Base-by-base conservation (phyloP, 805 yeast genomes). In the Candida golubevii region DNA sequence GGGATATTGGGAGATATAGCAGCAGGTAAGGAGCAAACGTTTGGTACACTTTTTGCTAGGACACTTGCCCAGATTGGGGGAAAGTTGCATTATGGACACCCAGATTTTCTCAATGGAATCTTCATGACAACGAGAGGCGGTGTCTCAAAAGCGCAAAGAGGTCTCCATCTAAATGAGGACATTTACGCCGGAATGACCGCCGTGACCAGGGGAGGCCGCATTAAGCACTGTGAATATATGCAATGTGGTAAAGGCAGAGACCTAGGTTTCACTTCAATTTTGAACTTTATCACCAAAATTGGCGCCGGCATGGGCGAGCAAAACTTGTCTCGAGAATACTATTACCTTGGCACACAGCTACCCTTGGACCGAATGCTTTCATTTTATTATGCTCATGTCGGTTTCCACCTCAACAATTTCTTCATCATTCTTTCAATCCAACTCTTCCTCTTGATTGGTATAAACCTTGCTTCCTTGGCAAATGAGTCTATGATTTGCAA, bases 241-340 rank as follows among this genome's bases (percentile, higher is more conserved):
- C 95, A 85, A 70, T 85, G 95, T 78, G 95, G 95, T 69, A 85
- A 85, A 67, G 95, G 95, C 63, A 76, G 95, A 74, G 95, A 85
- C 76, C 74, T 85, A 58, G 95, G 95, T 61, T 85, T 85, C 66
- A 89, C 89, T 47, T 84, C 93, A 6, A 85, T 85, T 68, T 74
- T 85, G 74, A 85, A 85, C 67, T 85, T 85, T 76, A 85, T 89
- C 18, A 85, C 90, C 35, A 85, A 85, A 68, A 85, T 85, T 76
- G 95, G 95, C 67, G 90, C 93, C 54, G 95, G 95, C 68, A 85
- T 85, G 95, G 93, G 93, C 65, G 95, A 85, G 67, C 95, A 85
- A 65, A 83, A 85, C 82, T 70, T 85, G 48, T 84, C 90, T 26
- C 77, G 95, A 69, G 95, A 85, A 63, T 85, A 85, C 63, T 85